These are phyloP conservation scores for Paecilomyces sp. DNA, from an alignment of 2,329 filamentous ascomycete species.

Conservation along the genomic window DNA sequence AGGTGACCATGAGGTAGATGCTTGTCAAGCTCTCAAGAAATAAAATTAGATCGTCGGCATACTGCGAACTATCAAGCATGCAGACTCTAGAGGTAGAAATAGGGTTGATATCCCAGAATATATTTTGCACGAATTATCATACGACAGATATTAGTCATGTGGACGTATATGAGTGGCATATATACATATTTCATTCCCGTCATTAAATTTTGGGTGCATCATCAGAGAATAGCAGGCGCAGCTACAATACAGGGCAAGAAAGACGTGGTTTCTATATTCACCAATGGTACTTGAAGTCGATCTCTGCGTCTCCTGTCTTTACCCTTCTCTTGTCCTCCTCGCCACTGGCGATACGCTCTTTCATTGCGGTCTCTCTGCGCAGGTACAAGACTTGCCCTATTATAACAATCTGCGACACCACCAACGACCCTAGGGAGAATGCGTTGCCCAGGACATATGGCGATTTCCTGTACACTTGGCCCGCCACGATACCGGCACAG, in stretches of 20 bases:
- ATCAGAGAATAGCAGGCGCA: background rate
- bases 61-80: background rate
- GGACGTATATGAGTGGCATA: background rate
- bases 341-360: slow-evolving; percentile 33
- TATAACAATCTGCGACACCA: slow-evolving; percentile 31
- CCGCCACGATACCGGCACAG: slow-evolving; percentile 41
- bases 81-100: background rate
- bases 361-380: slow-evolving; percentile 31
- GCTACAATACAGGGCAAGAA: background rate
- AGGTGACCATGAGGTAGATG: background rate
- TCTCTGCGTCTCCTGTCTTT: slow-evolving; percentile 39
- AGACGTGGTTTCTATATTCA: slow-evolving; percentile 1
- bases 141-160: background rate
- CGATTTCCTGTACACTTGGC: slow-evolving; percentile 36
- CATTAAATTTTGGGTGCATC: background rate
- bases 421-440: slow-evolving; percentile 30
- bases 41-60: background rate
- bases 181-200: background rate
- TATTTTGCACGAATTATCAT: background rate
- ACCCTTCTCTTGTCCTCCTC: slow-evolving; percentile 40
- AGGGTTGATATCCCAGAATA: background rate
- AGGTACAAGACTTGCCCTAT: slow-evolving; percentile 37
- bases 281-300: slow-evolving; percentile 44
- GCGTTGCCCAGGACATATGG: slow-evolving; percentile 30
- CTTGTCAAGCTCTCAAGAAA: background rate